phyloP scores from a whole-genome alignment of 2,329 filamentous ascomycete genomes.

The Myriangium duriaei region DNA sequence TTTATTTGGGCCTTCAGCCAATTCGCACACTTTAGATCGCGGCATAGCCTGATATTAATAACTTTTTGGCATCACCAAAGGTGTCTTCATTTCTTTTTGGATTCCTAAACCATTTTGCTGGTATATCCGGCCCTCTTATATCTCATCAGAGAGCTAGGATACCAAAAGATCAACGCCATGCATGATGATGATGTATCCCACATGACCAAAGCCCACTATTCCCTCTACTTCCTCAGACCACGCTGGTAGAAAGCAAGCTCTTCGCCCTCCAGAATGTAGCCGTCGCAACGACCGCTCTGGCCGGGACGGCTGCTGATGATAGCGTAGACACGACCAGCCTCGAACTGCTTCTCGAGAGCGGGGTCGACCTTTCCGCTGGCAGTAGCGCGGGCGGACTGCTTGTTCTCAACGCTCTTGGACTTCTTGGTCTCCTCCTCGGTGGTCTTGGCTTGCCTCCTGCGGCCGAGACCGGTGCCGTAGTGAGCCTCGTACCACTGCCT shows the following conservation, averaged over 20 bases:
- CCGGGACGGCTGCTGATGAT: constrained; percentile 86
- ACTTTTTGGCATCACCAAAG: constrained; percentile 1
- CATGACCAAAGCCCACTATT: neutral
- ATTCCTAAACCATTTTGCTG: neutral
- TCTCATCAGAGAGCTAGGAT: constrained; percentile 3
- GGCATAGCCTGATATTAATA: no score
- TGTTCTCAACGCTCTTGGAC: constrained; percentile 90
- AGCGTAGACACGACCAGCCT: constrained; percentile 94
- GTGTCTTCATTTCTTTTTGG: neutral
- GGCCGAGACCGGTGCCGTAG: constrained; percentile 85
- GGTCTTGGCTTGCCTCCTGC: constrained; percentile 73
- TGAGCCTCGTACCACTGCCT: constrained; percentile 99
- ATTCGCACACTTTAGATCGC: no score
- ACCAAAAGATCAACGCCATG: constrained; percentile 5
- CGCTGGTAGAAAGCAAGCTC: constrained; percentile 99
- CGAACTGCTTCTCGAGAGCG: constrained; percentile 95
- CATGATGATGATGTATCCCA: constrained; percentile 2
- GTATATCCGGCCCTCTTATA: neutral
- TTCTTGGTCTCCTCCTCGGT: constrained; percentile 65
- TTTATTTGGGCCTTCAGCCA: constrained; percentile 88
- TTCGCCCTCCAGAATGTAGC: constrained; percentile 97
- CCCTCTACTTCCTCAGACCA: constrained; percentile 89
- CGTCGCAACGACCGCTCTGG: constrained; percentile 92
- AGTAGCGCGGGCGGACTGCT: constrained; percentile 81
- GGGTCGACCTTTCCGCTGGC: constrained; percentile 82